Percentiles rank a stretch among this genome's conserved stretches.
Conservation (phyloP, 176 grass and related monocot species). For the Carex parvula region DNA sequence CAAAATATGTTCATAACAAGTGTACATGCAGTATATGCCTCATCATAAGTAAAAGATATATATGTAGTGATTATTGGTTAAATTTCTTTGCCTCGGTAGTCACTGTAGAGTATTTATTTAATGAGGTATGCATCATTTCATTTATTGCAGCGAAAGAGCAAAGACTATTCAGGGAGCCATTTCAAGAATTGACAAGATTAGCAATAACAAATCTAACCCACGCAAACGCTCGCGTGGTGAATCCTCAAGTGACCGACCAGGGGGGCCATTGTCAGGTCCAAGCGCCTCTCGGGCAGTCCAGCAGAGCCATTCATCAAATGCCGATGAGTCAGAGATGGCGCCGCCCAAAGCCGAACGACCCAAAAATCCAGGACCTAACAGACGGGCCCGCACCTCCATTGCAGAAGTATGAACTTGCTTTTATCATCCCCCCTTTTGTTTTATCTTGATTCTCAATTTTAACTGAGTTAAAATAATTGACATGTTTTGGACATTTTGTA, state of each 20-base stretch:
- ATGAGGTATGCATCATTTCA: conserved; percentile 1
- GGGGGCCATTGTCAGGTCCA: conserved; percentile 42
- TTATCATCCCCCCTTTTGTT: conserved; percentile 16
- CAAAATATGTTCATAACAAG: not conserved
- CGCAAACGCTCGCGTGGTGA: conserved; percentile 68
- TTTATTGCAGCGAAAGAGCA: conserved; percentile 10
- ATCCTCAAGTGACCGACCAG: conserved; percentile 49
- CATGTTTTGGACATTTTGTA: not conserved
- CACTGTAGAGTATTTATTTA: not conserved
- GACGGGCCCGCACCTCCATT: conserved; percentile 58
- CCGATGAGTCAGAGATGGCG: conserved; percentile 52
- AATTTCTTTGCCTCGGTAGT: not conserved
- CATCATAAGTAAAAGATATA: not conserved
- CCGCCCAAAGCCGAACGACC: conserved; percentile 59
- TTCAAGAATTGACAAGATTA: conserved; percentile 20
- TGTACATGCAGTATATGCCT: not conserved
- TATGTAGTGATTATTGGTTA: not conserved
- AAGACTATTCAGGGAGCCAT: not conserved
- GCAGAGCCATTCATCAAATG: conserved; percentile 47
- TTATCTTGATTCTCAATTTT: conserved; percentile 14
- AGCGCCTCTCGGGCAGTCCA: conserved; percentile 33
- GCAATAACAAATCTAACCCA: conserved; percentile 27
- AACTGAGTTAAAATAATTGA: conserved; percentile 3
- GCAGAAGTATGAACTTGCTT: conserved; percentile 36
- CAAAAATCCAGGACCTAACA: conserved; percentile 57